phyloP scores from a whole-genome alignment of 768 basidiomycete genomes.

The Arthromyces matolae region DNA sequence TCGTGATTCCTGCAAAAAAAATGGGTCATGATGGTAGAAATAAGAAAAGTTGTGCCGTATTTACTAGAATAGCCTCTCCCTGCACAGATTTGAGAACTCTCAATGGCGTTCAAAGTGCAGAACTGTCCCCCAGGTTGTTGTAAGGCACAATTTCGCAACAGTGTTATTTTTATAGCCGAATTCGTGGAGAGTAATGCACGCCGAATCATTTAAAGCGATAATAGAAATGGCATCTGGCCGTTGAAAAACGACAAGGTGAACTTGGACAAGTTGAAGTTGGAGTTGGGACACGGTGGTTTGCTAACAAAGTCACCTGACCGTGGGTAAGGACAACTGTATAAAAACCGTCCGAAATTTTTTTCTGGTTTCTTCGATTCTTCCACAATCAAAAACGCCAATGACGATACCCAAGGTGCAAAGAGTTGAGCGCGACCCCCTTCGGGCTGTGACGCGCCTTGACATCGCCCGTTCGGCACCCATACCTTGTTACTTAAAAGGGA shows the following conservation, averaged over 20 bases:
- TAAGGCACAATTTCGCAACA: too few relatives aligned
- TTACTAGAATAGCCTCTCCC: too few relatives aligned
- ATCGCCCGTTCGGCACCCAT: conserved; percentile 62
- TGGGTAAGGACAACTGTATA: conserved; percentile 12
- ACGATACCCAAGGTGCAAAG: conserved; percentile 56
- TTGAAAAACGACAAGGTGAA: too few relatives aligned
- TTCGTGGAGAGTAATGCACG: too few relatives aligned
- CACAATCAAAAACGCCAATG: conserved; percentile 47
- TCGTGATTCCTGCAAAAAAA: conserved; percentile 25
- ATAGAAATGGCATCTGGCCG: too few relatives aligned
- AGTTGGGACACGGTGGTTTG: too few relatives aligned
- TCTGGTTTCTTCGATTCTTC: conserved; percentile 35
- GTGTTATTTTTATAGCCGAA: too few relatives aligned
- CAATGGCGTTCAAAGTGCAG: too few relatives aligned
- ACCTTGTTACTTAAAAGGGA: conserved; percentile 61
- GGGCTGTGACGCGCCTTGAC: conserved; percentile 47
- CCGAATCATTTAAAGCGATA: too few relatives aligned
- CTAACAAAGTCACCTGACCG: conserved; percentile 16
- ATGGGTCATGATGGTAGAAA: conserved; percentile 1
- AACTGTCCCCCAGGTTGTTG: too few relatives aligned
- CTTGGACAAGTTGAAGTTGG: not conserved
- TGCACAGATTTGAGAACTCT: too few relatives aligned
- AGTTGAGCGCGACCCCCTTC: conserved; percentile 48
- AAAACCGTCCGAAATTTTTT: not conserved
- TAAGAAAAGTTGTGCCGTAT: not conserved